Evolutionary conservation across 2,329 filamentous ascomycete genomes (phyloP).

Genomic region (Paecilomyces niveus): DNA sequence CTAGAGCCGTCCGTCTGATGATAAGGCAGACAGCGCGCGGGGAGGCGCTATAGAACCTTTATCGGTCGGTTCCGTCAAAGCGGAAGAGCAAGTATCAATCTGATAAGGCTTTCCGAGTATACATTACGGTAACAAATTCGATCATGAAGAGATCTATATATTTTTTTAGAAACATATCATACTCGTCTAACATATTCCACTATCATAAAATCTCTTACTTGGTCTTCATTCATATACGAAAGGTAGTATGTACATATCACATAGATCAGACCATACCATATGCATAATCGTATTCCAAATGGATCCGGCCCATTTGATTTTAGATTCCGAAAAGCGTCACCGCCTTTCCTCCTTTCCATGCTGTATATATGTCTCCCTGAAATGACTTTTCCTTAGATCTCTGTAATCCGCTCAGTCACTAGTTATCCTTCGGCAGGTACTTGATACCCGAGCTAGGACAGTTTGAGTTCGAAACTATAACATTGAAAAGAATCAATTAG

Average conservation of each 20-base stretch:
- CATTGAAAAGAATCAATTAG: constrained; percentile 5
- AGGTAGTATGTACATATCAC: too few species aligned
- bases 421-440: constrained; percentile 53
- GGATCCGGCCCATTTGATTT: too few species aligned
- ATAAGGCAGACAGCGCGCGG: neutral
- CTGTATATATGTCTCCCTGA: neutral
- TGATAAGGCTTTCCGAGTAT: neutral
- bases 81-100: neutral
- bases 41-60: neutral
- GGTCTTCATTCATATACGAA: too few species aligned
- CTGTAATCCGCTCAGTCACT: neutral
- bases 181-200: too few species aligned
- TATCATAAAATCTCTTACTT: too few species aligned
- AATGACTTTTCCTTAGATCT: neutral
- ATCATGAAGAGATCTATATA: neutral
- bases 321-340: neutral
- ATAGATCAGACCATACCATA: too few species aligned
- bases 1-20: neutral
- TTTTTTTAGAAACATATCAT: too few species aligned
- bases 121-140: neutral
- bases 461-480: constrained; percentile 43
- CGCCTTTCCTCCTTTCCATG: neutral
- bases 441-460: constrained; percentile 59
- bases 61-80: neutral
- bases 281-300: too few species aligned